Percentiles rank a stretch among this genome's conserved stretches.
Conservation (phyloP, 2,329 filamentous ascomycete genomes). For the Fusarium newnesense region DNA sequence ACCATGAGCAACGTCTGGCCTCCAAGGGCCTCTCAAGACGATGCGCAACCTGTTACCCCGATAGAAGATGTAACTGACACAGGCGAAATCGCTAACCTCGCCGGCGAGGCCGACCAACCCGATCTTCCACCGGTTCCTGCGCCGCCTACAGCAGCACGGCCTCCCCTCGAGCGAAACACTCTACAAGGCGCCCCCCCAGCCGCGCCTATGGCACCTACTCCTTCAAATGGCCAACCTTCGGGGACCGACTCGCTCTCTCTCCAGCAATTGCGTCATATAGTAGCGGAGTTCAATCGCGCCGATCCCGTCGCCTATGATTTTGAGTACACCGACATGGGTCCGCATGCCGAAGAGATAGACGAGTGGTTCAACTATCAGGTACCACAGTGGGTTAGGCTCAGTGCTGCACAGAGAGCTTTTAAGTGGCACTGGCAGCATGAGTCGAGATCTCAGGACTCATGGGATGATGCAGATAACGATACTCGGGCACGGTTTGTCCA, state of each 20-base stretch:
- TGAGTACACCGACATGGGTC: slow-evolving; percentile 76
- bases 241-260: slow-evolving; percentile 78
- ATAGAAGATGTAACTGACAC: slow-evolving; percentile 56
- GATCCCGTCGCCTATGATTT: slow-evolving; percentile 87
- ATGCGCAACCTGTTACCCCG: slow-evolving; percentile 40
- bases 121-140: slow-evolving; percentile 51
- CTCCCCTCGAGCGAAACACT: slow-evolving; percentile 45
- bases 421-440: slow-evolving; percentile 77
- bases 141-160: slow-evolving; percentile 38
- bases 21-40: slow-evolving; percentile 51
- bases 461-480: slow-evolving; percentile 72
- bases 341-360: slow-evolving; percentile 88
- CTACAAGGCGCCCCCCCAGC: slow-evolving; percentile 40
- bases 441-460: slow-evolving; percentile 56
- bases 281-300: slow-evolving; percentile 76
- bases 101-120: slow-evolving; percentile 49
- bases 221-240: slow-evolving; percentile 47
- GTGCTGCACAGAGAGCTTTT: slow-evolving; percentile 80
- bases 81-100: slow-evolving; percentile 48
- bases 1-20: slow-evolving; percentile 60
- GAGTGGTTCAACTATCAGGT: slow-evolving; percentile 97
- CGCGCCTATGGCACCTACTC: slow-evolving; percentile 46
- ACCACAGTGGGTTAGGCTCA: slow-evolving; percentile 83
- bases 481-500: slow-evolving; percentile 67
- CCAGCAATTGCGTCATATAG: slow-evolving; percentile 76